Evolutionary conservation across 345 rosid genomes (phyloP), one percentile per base, ranked within the genome.

Genomic region (Isatis tinctoria): DNA sequence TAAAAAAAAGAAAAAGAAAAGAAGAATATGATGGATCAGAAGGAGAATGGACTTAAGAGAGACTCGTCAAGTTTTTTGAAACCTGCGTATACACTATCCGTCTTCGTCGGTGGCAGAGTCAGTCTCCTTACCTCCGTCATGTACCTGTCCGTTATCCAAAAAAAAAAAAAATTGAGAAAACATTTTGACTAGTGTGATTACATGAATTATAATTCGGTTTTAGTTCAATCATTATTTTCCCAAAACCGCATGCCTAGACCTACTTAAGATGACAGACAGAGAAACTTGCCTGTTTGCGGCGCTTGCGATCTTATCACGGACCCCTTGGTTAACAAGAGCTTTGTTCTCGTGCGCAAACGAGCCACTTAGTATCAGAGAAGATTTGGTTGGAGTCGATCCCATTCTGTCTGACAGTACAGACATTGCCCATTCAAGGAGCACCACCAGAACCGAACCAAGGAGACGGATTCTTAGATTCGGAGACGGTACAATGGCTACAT

Each of bases 351-450:
- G 71, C 22, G 87, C 83, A 56, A 85, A 86, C 20, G 94, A 36
- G 76, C 88, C 85, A 16, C 96, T 89, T 64, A 89, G 78, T 60
- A 87, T 84, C 58, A 95, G 72, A 48, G 93, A 88, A 67, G 96
- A 88, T 26, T 90, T 90, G 1, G 87, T 65, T 33, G 85, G 75
- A 68, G 87, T 86, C 16, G 90, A 85, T 14, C 88, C 90, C 86
- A 88, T 89, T 77, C 90, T 83, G 82, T 87, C 86, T 52, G 96
- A 87, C 72, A 85, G 84, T 40, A 82, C 83, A 72, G 97, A 90
- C 93, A 89, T 87, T 33, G 96, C 88, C 98, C 98, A 96, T 79
- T 96, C 99, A 24, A 86, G 88, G 17, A 96, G 96, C 45, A 96
- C 85, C 60, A 85, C 85, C 33, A 90, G 84, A 63, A 92, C 91